Evolutionary conservation across 176 grass and related monocot species (phyloP).

Genomic region (Aegilops bicornis): DNA sequence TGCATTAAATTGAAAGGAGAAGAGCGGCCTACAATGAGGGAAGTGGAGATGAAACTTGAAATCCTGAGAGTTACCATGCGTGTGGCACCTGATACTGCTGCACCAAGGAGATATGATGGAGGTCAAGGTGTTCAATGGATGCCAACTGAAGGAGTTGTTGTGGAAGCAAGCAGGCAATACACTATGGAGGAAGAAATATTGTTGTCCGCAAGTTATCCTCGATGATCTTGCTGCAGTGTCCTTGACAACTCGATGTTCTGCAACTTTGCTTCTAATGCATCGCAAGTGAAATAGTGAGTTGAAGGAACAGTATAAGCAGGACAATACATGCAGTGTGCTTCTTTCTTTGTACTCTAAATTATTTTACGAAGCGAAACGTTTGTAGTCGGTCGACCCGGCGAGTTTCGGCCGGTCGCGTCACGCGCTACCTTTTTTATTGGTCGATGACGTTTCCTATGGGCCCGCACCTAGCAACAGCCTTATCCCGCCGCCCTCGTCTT

Average conservation of each 20-base stretch:
- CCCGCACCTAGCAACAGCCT: too few relatives aligned
- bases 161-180: not conserved
- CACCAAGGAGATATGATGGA: not conserved
- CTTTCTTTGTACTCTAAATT: too few relatives aligned
- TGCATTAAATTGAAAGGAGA: conserved; percentile 37
- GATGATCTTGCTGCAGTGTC: not conserved
- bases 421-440: too few relatives aligned
- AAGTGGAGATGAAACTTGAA: conserved; percentile 1
- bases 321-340: too few relatives aligned
- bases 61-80: not conserved
- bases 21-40: not conserved
- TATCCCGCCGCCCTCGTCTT: too few relatives aligned
- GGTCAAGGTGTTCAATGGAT: not conserved
- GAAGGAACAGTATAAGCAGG: too few relatives aligned
- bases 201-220: not conserved
- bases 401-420: too few relatives aligned
- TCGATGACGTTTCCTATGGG: too few relatives aligned
- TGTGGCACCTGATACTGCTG: not conserved
- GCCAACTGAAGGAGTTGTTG: not conserved
- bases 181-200: conserved; percentile 5
- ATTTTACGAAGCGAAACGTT: too few relatives aligned
- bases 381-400: too few relatives aligned
- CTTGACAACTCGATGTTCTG: not conserved
- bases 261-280: not conserved
- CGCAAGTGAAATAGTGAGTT: too few relatives aligned